Base-by-base conservation (phyloP, 2,329 filamentous ascomycete genomes). In the Colletotrichum filicis region DNA sequence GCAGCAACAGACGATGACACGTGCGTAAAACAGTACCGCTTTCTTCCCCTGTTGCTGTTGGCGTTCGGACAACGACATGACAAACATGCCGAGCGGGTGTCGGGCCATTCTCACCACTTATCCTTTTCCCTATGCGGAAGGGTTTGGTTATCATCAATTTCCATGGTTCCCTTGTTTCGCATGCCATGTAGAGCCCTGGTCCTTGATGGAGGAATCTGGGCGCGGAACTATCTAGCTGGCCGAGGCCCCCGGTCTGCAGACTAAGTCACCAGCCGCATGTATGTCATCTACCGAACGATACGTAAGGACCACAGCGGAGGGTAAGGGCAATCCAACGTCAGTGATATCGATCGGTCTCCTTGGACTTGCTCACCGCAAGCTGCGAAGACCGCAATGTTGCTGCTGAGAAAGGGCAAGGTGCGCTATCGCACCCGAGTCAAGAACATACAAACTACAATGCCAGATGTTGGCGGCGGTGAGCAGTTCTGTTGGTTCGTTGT, bases 51-150 rank as follows among this genome's bases (percentile, higher is more conserved):
- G 32, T 78, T 79, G 78, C 79, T 80, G 79, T 76, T 5, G 42
- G 42, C 7, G 77, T 79, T 83, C 82, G 82, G 83, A 80, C 80
- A 83, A 75, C 80, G 83, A 83, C 81, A 82, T 60, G 76, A 78
- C 76, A 80, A 80, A 82, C 77, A 78, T 78, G 77, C 77, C 76
- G 77, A 26, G 22, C 49, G 57, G 46, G 24, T 42, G 75, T 74
- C 37, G 75, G 78, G 77, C 78, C 80, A 79, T 78, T 71, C 58
- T 70, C 73, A 63, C 74, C 42, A 22, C 73, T 77, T 73, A 74
- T 73, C 65, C 58, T 56, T 58, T 14, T 42, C 42, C 52, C 14
- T 42, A 46, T 61, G 64, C 37, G 24, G 46, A 60, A 42, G 37
- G 49, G 49, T 35, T 30, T 28, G 56, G 28, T 46, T 56, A 26